phyloP scores from a whole-genome alignment of 2,329 filamentous ascomycete species.

The Aspergillaceae sp. region DNA sequence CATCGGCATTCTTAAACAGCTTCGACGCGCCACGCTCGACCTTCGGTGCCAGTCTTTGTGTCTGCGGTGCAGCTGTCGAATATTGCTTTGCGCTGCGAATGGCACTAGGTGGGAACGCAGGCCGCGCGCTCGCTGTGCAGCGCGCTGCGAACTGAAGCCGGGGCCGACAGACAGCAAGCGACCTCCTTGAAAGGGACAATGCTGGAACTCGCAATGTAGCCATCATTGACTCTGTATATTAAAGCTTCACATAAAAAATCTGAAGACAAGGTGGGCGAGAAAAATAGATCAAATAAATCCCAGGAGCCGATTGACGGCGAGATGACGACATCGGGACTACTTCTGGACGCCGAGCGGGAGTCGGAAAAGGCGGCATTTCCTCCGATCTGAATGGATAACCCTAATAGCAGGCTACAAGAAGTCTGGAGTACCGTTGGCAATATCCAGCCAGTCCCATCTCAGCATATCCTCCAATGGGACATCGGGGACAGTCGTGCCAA shows the following conservation, averaged over 20 bases:
- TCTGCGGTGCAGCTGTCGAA: conserved; percentile 12
- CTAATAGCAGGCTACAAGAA: conserved; percentile 5
- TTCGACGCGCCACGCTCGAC: conserved; percentile 29
- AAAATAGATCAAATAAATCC: conserved; percentile 5
- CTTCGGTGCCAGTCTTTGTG: conserved; percentile 15
- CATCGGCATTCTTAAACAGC: conserved; percentile 46
- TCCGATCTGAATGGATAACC: background rate
- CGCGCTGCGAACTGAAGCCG: conserved; percentile 14
- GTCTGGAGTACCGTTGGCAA: conserved; percentile 18
- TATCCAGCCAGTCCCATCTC: conserved; percentile 51
- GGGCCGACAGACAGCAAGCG: conserved; percentile 13
- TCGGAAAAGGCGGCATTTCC: conserved; percentile 3
- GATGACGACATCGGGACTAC: conserved; percentile 17
- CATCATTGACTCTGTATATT: conserved; percentile 10
- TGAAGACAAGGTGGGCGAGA: background rate
- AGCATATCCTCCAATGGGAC: conserved; percentile 53
- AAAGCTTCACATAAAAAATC: too few species aligned
- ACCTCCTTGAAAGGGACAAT: conserved; percentile 17
- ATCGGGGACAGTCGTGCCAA: conserved; percentile 48
- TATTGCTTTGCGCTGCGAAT: conserved; percentile 7
- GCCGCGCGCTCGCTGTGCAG: conserved; percentile 7
- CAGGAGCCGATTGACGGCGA: conserved; percentile 9
- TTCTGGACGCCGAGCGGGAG: conserved; percentile 21
- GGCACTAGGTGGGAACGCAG: conserved; percentile 3
- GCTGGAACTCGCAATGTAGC: conserved; percentile 17